Evolutionary conservation across 2,329 filamentous ascomycete genomes (phyloP).

Genomic region (Juglanconis sp.): DNA sequence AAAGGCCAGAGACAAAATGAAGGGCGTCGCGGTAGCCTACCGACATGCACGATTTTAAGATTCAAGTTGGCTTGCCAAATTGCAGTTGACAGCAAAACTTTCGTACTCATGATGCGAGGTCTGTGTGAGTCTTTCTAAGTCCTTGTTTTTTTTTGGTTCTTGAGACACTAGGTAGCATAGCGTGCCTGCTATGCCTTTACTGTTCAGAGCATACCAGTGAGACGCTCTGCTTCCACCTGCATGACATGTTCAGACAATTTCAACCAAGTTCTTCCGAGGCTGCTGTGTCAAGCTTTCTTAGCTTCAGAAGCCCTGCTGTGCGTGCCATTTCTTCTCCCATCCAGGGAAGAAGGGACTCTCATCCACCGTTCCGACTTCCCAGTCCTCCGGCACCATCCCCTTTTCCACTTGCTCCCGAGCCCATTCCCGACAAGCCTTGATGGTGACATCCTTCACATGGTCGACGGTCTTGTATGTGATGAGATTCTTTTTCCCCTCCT

Average conservation of each 20-base stretch:
- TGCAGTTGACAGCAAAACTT: no score
- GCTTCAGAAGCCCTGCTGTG: conserved; percentile 21
- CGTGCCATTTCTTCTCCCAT: conserved; percentile 71
- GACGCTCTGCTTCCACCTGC: no score
- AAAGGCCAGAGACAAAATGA: no score
- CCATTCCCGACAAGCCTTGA: conserved; percentile 63
- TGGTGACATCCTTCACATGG: conserved; percentile 71
- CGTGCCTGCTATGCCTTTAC: no score
- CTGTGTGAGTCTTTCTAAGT: no score
- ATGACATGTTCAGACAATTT: neutral
- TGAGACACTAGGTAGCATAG: no score
- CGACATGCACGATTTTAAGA: no score
- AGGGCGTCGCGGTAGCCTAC: no score
- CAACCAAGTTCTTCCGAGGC: neutral
- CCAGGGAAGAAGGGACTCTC: conserved; percentile 74
- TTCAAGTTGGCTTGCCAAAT: no score
- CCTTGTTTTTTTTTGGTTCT: no score
- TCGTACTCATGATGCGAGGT: no score
- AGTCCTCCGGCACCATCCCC: conserved; percentile 41
- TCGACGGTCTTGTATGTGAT: conserved; percentile 74
- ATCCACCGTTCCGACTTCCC: conserved; percentile 67
- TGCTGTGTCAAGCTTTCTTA: neutral
- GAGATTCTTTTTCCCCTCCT: conserved; percentile 47
- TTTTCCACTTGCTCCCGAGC: conserved; percentile 60
- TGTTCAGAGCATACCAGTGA: no score